phyloP scores from a whole-genome alignment of 768 basidiomycete species.

The Podaxis sp. region DNA sequence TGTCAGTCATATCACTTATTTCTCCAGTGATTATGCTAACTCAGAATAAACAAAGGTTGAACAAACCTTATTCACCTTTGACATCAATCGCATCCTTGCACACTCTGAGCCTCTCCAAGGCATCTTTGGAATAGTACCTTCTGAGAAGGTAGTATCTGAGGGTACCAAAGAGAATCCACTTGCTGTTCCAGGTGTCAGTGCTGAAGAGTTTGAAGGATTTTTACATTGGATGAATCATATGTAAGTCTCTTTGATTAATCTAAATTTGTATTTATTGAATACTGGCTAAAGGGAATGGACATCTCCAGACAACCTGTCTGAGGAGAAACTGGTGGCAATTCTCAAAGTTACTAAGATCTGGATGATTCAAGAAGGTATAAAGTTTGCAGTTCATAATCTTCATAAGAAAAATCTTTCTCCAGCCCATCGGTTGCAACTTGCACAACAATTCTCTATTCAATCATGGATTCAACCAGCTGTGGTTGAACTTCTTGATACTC shows the following conservation, averaged over 20 bases:
- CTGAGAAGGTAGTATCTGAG: neutral
- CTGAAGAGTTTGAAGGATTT: slow-evolving; percentile 1
- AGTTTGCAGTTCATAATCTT: too few relatives aligned
- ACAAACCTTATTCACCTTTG: neutral
- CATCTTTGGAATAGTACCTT: neutral
- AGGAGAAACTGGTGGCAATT: too few relatives aligned
- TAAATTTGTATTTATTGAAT: too few relatives aligned
- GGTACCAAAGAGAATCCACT: slow-evolving; percentile 12
- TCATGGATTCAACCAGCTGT: too few relatives aligned
- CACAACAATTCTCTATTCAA: too few relatives aligned
- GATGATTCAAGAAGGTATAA: too few relatives aligned
- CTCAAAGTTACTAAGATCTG: too few relatives aligned
- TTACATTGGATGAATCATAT: slow-evolving; percentile 3
- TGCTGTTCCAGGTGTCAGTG: neutral
- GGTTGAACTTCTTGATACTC: too few relatives aligned
- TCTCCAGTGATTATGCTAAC: neutral
- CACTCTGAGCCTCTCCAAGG: neutral
- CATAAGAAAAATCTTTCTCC: too few relatives aligned
- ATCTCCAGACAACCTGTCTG: too few relatives aligned
- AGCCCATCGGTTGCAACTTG: too few relatives aligned
- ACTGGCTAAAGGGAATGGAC: too few relatives aligned
- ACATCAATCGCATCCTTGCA: neutral
- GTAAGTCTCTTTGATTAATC: neutral
- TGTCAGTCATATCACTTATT: neutral
- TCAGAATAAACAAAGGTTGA: neutral